A percentile compares a stretch with the other conserved stretches of the same genome.
phyloP scores from a whole-genome alignment of 2,329 filamentous ascomycete species.

The Knufia fluminis region DNA sequence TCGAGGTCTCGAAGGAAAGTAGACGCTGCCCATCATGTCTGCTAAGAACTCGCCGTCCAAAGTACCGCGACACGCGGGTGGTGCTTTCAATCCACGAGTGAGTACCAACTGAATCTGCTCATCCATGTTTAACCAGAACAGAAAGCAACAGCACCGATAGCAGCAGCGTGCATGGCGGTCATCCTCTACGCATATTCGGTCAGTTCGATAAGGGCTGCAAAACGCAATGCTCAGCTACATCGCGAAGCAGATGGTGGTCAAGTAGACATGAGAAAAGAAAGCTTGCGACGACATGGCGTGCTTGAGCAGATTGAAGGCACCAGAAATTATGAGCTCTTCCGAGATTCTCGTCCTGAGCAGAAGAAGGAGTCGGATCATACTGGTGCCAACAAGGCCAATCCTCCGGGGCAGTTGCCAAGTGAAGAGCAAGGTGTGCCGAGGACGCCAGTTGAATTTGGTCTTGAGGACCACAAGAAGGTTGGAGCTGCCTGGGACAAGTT shows the following conservation, averaged over 20 bases:
- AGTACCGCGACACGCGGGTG: constrained; percentile 4
- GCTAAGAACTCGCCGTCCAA: not conserved
- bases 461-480: constrained; percentile 19
- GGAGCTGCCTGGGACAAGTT: constrained; percentile 17
- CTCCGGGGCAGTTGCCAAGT: constrained; percentile 10
- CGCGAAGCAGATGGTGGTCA: constrained; percentile 27
- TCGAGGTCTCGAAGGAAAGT: no score
- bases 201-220: constrained; percentile 57
- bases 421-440: constrained; percentile 18
- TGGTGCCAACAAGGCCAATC: constrained; percentile 16
- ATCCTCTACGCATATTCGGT: constrained; percentile 53
- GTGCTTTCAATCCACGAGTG: constrained; percentile 8
- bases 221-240: constrained; percentile 54
- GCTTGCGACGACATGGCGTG: constrained; percentile 21
- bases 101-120: not conserved
- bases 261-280: constrained; percentile 23
- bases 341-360: constrained; percentile 14
- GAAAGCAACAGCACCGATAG: constrained; percentile 47
- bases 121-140: not conserved
- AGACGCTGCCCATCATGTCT: not conserved
- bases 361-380: constrained; percentile 17
- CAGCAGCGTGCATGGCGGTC: constrained; percentile 53
- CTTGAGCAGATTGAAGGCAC: constrained; percentile 21
- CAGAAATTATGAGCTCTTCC: constrained; percentile 17
- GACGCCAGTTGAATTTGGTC: constrained; percentile 24